Percentiles rank a stretch among this genome's conserved stretches.
These are phyloP conservation scores for Starmerella apis DNA, from an alignment of 805 yeast species.

Conservation along the genomic window DNA sequence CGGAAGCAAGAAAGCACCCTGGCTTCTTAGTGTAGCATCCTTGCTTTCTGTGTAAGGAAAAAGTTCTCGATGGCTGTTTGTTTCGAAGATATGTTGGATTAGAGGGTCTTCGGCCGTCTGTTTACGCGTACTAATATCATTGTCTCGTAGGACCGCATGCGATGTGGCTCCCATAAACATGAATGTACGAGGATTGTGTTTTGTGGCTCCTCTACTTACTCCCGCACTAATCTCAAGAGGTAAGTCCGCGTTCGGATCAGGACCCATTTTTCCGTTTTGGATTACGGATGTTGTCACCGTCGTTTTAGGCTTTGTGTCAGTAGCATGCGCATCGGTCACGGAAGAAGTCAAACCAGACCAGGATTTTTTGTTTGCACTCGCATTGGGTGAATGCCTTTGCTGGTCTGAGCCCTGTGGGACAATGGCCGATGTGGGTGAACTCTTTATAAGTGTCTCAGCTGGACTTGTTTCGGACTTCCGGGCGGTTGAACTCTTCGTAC, in stretches of 20 bases:
- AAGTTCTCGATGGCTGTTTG: not conserved
- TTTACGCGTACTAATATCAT: not conserved
- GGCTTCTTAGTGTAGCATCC: slow-evolving; percentile 39
- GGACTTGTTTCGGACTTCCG: not conserved
- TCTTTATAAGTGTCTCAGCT: not conserved
- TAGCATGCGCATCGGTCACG: not conserved
- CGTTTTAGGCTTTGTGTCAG: not conserved
- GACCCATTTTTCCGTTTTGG: not conserved
- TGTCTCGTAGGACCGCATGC: slow-evolving; percentile 7
- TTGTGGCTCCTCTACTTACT: not conserved
- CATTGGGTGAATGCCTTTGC: not conserved
- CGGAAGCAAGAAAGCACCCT: slow-evolving; percentile 67
- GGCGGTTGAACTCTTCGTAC: slow-evolving; percentile 6
- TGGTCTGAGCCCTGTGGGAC: not conserved
- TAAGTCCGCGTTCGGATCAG: not conserved
- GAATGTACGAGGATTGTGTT: not conserved
- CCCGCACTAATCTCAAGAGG: slow-evolving; percentile 4
- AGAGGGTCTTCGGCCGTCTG: slow-evolving; percentile 1
- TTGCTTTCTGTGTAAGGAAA: slow-evolving; percentile 29
- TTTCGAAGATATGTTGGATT: not conserved
- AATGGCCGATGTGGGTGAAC: not conserved
- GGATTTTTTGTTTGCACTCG: not conserved
- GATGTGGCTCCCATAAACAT: slow-evolving; percentile 14
- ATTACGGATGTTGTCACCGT: not conserved
- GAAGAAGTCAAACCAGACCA: not conserved